Base-by-base conservation (phyloP, 352 stramenopile genomes). In the Globisporangium ultimum region DNA sequence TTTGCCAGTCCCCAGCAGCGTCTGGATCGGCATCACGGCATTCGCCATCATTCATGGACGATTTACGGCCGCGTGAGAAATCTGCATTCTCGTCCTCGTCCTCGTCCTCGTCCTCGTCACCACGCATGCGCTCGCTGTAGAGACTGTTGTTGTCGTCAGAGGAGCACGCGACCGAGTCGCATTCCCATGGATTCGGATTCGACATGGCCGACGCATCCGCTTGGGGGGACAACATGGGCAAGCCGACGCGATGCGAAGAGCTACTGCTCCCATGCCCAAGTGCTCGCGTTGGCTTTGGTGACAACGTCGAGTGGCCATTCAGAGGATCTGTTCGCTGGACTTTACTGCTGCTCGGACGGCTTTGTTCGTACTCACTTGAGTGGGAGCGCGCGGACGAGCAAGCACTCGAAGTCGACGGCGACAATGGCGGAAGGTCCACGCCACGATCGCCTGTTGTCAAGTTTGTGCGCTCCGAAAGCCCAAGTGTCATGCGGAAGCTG, bases 1-100 rank as follows among this genome's bases (percentile, higher is more conserved):
- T 60, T 48, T 91, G 75, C 84, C 83, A 91, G 60, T 91, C 81
- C 18, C 70, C 73, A 42, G 58, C 73, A 38, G 56, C 67, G 2
- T 59, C 52, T 34, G 66, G 74, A 40, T 74, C 67, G 3, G 47
- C 41, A 47, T 49, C 43, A 1, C 71, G 53, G 12, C 65, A 58
- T 18, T 67, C 61, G 34, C 46, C 48, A 13, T 72, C 66, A 17
- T 52, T 55, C 34, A 41, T 64, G 38, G 2, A 71, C 22, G 0
- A 56, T 58, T 6, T 58, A 49, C 51, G 64, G 13, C 53, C 51
- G 56, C 50, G 40, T 3, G 22, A 55, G 49, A 51, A 47, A 41
- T 63, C 28, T 12, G 48, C 46, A 43, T 43, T 46, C 20, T 54
- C 38, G 11, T 36, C 32, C 12, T 48, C 49, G 2, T 54, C 55